A percentile compares a stretch with the other conserved stretches of the same genome.
These are phyloP conservation scores for Penicillium coffeae DNA, from an alignment of 495 filamentous ascomycete genomes.

Conservation along the genomic window DNA sequence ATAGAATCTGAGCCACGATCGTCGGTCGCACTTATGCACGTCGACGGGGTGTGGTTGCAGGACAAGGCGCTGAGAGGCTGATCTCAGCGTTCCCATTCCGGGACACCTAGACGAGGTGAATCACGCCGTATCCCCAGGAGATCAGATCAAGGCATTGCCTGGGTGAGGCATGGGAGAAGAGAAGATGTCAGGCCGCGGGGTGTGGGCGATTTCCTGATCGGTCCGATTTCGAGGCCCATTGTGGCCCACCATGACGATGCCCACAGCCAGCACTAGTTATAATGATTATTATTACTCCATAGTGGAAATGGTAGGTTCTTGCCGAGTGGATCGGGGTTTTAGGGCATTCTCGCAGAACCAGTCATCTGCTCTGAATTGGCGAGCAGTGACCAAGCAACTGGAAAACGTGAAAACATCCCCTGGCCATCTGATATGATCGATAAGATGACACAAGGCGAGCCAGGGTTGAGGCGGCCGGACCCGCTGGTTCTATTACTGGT, in stretches of 20 bases:
- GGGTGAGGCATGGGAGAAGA: neutral
- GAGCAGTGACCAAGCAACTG: too few relatives aligned
- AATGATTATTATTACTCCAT: too few relatives aligned
- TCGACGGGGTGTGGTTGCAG: slow-evolving; percentile 25
- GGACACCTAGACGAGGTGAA: slow-evolving; percentile 1
- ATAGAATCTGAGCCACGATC: slow-evolving; percentile 26
- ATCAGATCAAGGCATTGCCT: too few relatives aligned
- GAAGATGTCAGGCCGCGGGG: slow-evolving; percentile 8
- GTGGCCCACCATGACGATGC: neutral
- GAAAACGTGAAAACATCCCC: too few relatives aligned
- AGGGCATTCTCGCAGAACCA: too few relatives aligned
- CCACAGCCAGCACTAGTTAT: too few relatives aligned
- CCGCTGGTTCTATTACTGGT: neutral
- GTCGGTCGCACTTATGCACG: slow-evolving; percentile 41
- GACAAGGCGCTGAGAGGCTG: slow-evolving; percentile 13
- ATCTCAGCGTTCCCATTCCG: slow-evolving; percentile 22
- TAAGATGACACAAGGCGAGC: slow-evolving; percentile 16
- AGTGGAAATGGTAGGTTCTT: too few relatives aligned
- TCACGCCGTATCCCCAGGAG: too few relatives aligned
- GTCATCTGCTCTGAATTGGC: too few relatives aligned
- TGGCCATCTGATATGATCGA: slow-evolving; percentile 23
- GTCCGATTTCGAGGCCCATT: neutral
- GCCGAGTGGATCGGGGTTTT: too few relatives aligned
- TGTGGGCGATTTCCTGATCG: neutral
- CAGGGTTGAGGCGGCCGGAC: neutral